Conservation (phyloP, 768 basidiomycete genomes). For the Neoboletus magnificus region DNA sequence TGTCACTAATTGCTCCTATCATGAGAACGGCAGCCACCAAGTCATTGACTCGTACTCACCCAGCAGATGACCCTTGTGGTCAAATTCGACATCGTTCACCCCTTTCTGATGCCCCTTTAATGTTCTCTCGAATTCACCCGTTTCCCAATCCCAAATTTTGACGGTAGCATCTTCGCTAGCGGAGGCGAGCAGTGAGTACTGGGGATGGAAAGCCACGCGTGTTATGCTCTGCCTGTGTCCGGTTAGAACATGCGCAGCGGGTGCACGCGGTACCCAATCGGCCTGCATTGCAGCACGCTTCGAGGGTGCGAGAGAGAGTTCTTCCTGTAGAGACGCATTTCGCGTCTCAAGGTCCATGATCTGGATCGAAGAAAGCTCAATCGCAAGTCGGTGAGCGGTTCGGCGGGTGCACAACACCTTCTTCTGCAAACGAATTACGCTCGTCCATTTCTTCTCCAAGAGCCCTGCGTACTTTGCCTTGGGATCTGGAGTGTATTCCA, state of each 20-base stretch:
- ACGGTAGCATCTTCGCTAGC: conserved; percentile 88
- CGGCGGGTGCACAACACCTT: conserved; percentile 51
- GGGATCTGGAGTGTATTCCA: conserved; percentile 76
- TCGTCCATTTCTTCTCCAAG: conserved; percentile 97
- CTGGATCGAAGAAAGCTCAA: conserved; percentile 38
- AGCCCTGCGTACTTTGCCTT: conserved; percentile 84
- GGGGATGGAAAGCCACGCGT: conserved; percentile 81
- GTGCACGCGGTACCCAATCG: conserved; percentile 88
- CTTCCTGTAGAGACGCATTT: conserved; percentile 76
- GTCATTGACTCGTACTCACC: conserved; percentile 44
- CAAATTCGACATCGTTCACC: conserved; percentile 84
- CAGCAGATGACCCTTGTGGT: conserved; percentile 77
- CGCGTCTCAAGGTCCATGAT: conserved; percentile 94
- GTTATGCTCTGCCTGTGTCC: conserved; percentile 79
- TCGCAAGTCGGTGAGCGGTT: conserved; percentile 2
- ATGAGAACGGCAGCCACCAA: background rate
- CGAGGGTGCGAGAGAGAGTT: conserved; percentile 48
- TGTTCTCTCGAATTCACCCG: conserved; percentile 88
- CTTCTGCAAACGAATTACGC: conserved; percentile 92
- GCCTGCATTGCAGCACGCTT: conserved; percentile 58
- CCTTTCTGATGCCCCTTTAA: conserved; percentile 90
- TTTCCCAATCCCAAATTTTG: conserved; percentile 97
- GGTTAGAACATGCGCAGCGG: conserved; percentile 71
- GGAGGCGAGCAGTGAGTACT: conserved; percentile 77
- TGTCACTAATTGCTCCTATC: conserved; percentile 33